A percentile compares a stretch with the other conserved stretches of the same genome.
phyloP scores from a whole-genome alignment of 2,329 filamentous ascomycete species.

The Ophiosphaerella herpotricha region DNA sequence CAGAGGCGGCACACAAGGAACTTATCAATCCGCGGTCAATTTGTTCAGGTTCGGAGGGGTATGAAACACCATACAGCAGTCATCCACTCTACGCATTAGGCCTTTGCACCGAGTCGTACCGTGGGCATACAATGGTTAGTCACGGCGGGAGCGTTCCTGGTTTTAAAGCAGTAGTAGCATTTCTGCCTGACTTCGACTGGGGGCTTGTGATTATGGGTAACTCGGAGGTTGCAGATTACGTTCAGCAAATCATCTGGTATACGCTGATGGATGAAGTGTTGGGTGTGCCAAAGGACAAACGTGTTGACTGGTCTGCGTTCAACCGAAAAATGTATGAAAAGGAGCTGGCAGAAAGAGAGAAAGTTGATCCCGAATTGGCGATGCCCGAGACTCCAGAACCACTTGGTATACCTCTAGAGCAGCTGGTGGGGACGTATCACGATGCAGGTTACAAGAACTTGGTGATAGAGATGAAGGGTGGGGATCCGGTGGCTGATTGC shows the following conservation, averaged over 20 bases:
- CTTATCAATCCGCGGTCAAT: conserved; percentile 18
- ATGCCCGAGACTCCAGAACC: conserved; percentile 2
- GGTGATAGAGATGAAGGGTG: conserved; percentile 4
- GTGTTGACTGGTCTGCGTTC: conserved; percentile 7
- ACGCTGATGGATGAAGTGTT: conserved; percentile 10
- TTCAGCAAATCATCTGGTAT: conserved; percentile 10
- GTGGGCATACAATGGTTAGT: conserved; percentile 10
- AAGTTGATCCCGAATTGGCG: neutral
- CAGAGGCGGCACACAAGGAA: conserved; percentile 13
- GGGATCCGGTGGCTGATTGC: conserved; percentile 11
- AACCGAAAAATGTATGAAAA: neutral
- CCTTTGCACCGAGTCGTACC: conserved; percentile 10
- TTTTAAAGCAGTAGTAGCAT: conserved; percentile 11
- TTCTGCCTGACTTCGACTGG: conserved; percentile 14
- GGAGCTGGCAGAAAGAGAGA: conserved; percentile 4
- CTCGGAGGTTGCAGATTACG: conserved; percentile 5
- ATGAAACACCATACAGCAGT: conserved; percentile 8
- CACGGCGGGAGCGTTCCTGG: conserved; percentile 14
- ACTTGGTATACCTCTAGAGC: conserved; percentile 3
- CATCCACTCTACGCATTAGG: conserved; percentile 15
- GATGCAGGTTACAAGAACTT: conserved; percentile 14
- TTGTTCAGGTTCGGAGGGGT: neutral
- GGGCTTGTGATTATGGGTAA: conserved; percentile 15
- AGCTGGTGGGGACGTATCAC: conserved; percentile 8
- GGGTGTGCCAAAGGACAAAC: neutral